Base-by-base conservation (phyloP, 2,329 filamentous ascomycete species). In the Epichloe bromicola region DNA sequence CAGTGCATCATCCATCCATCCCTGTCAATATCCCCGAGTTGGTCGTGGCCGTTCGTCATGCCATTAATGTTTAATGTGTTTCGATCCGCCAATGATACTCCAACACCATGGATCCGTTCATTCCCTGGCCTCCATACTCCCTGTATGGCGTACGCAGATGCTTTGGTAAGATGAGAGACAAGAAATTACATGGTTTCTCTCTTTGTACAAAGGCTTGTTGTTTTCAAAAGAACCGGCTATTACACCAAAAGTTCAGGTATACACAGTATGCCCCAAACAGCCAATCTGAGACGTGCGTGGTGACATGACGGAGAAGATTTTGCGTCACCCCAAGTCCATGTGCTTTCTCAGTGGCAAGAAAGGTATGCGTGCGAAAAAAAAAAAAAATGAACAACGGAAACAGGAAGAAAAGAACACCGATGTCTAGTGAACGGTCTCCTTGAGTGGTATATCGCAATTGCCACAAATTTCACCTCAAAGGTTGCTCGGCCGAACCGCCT, bases 391-490 rank as follows among this genome's bases (percentile, higher is more conserved):
- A 41, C 14, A 49, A 41, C 2, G 34, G 10, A 46, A 46, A 34
- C 7, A 46, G 34, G 39, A 23, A 49, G 37, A 46, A 34, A 46
- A 19, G 26, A 23, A 48, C 36, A 19, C 37, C 30, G 8, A 44
- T 23, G 20, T 46, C 43, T 17, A 42, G 23, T 36, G n/a, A 15
- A n/a, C 15, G n/a, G 26, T 34, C 42, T 52, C 47, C 20, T 49
- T 52, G 37, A 33, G 38, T 49, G 36, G 36, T 52, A 48, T 52
- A 23, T 42, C 26, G 37, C 30, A 26, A 40, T 15, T 40, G 23
- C 12, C 51, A 42, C 19, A 30, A 38, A 37, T 17, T 34, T 15
- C n/a, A 44, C 39, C 15, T 20, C 20, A 40, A 50, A 15, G 1
- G 33, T 36, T 47, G 51, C 43, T 39, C 42, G 20, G 14, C 38